Evolutionary conservation across 2,329 filamentous ascomycete species (phyloP).

Genomic region (Hymenoscyphus salicellus): DNA sequence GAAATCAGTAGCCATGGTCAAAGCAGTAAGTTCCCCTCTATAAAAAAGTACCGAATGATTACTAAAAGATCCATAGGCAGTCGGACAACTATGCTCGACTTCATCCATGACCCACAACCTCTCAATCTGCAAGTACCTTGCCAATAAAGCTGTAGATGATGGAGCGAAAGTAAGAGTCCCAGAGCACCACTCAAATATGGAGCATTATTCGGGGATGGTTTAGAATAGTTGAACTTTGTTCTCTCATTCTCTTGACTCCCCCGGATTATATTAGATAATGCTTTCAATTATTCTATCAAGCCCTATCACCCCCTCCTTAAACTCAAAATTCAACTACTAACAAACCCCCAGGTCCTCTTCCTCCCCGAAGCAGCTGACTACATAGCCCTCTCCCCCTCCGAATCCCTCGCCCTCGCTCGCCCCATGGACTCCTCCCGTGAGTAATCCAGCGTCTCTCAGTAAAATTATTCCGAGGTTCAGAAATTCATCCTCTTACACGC

Average conservation of each 20-base stretch:
- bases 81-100: constrained; percentile 88
- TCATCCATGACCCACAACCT: constrained; percentile 76
- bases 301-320: neutral
- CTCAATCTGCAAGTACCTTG: constrained; percentile 68
- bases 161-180: constrained; percentile 66
- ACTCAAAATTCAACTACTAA: neutral
- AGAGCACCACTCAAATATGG: neutral
- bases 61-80: constrained; percentile 54
- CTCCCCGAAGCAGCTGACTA: constrained; percentile 80
- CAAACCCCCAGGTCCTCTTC: constrained; percentile 65
- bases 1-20: constrained; percentile 28
- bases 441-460: too few species aligned
- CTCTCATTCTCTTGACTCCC: neutral
- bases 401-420: constrained; percentile 68
- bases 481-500: too few species aligned
- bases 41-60: neutral
- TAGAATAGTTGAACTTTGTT: too few species aligned
- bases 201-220: neutral
- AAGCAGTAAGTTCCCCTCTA: constrained; percentile 29
- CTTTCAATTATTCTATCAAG: neutral
- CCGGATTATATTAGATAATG: neutral
- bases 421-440: constrained; percentile 61
- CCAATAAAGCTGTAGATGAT: constrained; percentile 68
- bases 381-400: constrained; percentile 65
- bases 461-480: too few species aligned